A percentile compares a stretch with the other conserved stretches of the same genome.
These are phyloP conservation scores for Podila epicladia DNA, from an alignment of 192 early-diverging fungal genomes.

Conservation along the genomic window DNA sequence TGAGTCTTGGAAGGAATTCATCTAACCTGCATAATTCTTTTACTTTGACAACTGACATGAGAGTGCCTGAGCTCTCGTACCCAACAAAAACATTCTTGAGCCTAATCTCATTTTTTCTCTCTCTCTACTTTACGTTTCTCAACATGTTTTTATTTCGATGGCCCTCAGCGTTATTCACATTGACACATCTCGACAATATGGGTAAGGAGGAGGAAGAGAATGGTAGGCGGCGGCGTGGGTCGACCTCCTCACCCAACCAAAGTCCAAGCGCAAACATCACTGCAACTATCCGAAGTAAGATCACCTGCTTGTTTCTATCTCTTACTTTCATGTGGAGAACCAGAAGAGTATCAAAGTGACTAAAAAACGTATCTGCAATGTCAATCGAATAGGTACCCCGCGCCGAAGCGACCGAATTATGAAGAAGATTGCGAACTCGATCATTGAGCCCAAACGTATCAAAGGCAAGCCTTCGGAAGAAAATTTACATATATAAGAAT, in stretches of 20 bases:
- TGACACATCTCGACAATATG: neutral
- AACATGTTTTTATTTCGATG: neutral
- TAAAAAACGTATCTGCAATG: neutral
- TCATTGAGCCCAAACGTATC: constrained; percentile 14
- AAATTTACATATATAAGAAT: neutral
- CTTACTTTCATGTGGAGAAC: neutral
- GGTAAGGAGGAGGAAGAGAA: neutral
- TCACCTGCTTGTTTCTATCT: no score
- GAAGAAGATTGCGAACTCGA: constrained; percentile 13
- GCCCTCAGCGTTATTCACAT: neutral
- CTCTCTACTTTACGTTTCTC: no score
- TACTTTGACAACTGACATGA: no score
- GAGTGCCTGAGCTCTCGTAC: no score
- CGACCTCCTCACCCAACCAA: neutral
- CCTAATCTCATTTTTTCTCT: no score
- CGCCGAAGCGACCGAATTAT: constrained; percentile 32
- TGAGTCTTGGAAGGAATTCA: no score
- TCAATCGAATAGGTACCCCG: constrained; percentile 6
- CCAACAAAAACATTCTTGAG: no score
- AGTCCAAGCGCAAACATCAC: neutral
- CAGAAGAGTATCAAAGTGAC: neutral
- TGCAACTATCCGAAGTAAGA: neutral
- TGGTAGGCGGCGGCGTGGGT: neutral
- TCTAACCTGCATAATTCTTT: no score
- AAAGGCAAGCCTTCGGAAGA: neutral